Evolutionary conservation across 441 rosid species (phyloP).

Genomic region (Pelargonium fulgidum): DNA sequence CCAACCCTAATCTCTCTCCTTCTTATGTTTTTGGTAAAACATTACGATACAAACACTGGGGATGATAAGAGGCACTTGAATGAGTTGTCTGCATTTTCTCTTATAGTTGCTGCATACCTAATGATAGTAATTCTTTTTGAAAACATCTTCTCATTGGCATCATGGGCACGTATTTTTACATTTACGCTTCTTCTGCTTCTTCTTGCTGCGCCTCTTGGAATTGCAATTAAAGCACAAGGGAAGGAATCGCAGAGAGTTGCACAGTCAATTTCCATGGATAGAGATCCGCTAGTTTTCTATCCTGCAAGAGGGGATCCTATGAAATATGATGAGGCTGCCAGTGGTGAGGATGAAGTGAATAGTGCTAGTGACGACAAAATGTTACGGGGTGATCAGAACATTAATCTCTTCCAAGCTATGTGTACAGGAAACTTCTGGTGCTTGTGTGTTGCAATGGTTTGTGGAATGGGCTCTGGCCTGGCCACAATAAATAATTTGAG

Average conservation of each 20-base stretch:
- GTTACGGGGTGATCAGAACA: slow-evolving; percentile 21
- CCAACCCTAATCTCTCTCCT: slow-evolving; percentile 37
- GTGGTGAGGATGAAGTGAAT: slow-evolving; percentile 16
- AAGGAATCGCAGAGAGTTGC: slow-evolving; percentile 30
- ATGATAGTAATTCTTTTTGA: slow-evolving; percentile 36
- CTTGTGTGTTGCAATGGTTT: slow-evolving; percentile 58
- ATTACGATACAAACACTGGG: slow-evolving; percentile 25
- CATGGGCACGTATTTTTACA: slow-evolving; percentile 28
- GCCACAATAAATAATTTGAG: slow-evolving; percentile 56
- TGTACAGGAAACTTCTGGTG: slow-evolving; percentile 60
- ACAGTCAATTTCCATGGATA: slow-evolving; percentile 15
- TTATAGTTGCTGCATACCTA: slow-evolving; percentile 46
- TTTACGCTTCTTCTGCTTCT: slow-evolving; percentile 37
- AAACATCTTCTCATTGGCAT: slow-evolving; percentile 34
- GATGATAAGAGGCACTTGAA: slow-evolving; percentile 52
- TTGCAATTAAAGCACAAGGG: slow-evolving; percentile 35
- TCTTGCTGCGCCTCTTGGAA: slow-evolving; percentile 34
- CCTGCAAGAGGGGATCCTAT: slow-evolving; percentile 17
- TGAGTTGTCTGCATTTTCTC: slow-evolving; percentile 42
- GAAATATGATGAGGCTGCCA: slow-evolving; percentile 25
- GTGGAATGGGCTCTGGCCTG: slow-evolving; percentile 55
- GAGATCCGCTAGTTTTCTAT: slow-evolving; percentile 11
- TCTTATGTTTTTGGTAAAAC: slow-evolving; percentile 43
- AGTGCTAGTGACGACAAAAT: background rate
- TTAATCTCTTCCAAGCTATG: slow-evolving; percentile 48